Evolutionary conservation across 345 rosid genomes (phyloP), one percentile per base, ranked within the genome.

Genomic region (Eutrema japonicum): DNA sequence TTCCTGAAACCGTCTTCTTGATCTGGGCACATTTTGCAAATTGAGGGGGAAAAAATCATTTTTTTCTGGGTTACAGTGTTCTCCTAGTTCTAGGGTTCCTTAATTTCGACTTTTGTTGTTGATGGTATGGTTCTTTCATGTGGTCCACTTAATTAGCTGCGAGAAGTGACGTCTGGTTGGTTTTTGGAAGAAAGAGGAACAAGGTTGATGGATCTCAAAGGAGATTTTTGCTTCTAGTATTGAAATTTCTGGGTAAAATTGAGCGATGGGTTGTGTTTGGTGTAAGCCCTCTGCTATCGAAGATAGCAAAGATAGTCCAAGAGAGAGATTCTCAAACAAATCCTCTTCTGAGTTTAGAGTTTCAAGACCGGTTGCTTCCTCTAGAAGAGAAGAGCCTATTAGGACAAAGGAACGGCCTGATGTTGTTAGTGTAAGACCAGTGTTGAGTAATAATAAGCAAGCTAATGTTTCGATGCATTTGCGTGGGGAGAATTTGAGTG

Each of bases 211-310:
- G 10, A 9, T 52, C 48, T 18, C 71, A 62, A 75, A 63, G 71
- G 65, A 72, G 79, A 37, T 59, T 71, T 70, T 81, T 86, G 84
- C 69, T 79, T 66, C 52, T 66, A 41, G 71, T 78, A 57, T 71
- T 1, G 58, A 70, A 37, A 73, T 32, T 54, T 57, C 26, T 66
- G 27, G 68, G 42, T 77, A 0, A 78, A 75, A 80, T 80, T 78
- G 73, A 77, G 76, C 62, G 40, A 94, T 94, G 99, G 99, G 99
- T 76, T 82, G 91, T 78, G 33, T 83, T 83, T 88, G 87, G 68
- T 86, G 96, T 78, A 94, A 94, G 80, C 96, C 96, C 26, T 88
- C 89, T 75, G 86, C 97, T 42, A 86, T 88, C 45, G 93, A 91
- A 65, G 98, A 91, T 67, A 85, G 93, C 68, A 91, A 85, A 74